Base-by-base conservation (phyloP, 176 grass and related monocot genomes). In the Bonia amplexicaulis region DNA sequence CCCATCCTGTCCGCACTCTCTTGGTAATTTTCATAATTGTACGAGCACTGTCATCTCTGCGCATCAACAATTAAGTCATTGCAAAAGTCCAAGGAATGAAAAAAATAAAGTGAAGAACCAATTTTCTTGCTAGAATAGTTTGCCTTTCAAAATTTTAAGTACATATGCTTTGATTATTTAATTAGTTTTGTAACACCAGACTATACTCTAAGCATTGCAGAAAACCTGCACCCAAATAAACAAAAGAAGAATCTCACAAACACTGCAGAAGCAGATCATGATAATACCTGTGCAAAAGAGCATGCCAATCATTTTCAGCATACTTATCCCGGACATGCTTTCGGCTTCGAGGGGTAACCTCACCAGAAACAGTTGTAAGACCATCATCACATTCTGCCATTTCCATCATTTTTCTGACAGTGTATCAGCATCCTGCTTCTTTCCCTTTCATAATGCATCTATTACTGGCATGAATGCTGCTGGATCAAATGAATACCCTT, bases 1-100 rank as follows among this genome's bases (percentile, higher is more conserved):
- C 94, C 94, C 94, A 97, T 81, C 94, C 90, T 22, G 84, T 90
- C 65, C 83, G 86, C 41, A 98, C 96, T 87, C 96, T 89, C 90
- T 90, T 98, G 52, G 94, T 85, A 87, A 98, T 85, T 89, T 95
- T 98, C 79, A 93, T 68, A 89, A 91, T 77, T 4, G 86, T 90
- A 13, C 53, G 81, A 85, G 89, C 90, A 57, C 93, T 94, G 78
- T 94, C 96, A 92, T 98, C 96, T 88, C 96, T 98, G 92, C 49
- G 63, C 39, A 80, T 84, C 16, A 91, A 89, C 22, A 85, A 54
- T 66, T 88, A 29, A 76, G 9, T 86, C 45, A 65, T 81, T 74
- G 61, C 60, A 90, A 16, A 65, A 72, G 63, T 88, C 49, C 39
- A 63, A 39, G 25, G 87, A 79, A 62, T 10, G 52, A 49, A 68